Conservation (phyloP, 2,329 filamentous ascomycete species). For the Dryadomyces quercus-mongolicae region DNA sequence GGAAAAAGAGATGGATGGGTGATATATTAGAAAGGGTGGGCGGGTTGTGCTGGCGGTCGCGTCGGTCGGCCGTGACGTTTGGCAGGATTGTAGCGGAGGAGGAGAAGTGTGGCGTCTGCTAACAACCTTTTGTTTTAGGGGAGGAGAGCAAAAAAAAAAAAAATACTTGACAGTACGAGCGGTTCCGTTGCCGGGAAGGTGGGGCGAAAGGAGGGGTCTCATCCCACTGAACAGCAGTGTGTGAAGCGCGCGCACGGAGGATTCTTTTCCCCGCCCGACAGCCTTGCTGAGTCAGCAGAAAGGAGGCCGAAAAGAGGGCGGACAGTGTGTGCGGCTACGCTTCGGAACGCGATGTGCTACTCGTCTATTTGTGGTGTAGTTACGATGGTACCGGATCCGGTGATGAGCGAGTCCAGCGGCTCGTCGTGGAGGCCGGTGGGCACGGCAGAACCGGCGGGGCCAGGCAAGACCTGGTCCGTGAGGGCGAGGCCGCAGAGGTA, state of each 20-base stretch:
- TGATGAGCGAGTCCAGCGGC: constrained; percentile 63
- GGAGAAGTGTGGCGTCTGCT: constrained; percentile 1
- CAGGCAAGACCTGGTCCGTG: constrained; percentile 65
- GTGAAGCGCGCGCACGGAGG: background rate
- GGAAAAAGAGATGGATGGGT: background rate
- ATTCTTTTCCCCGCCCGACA: constrained; percentile 2
- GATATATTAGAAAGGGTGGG: background rate
- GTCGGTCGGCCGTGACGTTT: background rate
- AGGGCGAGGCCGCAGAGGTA: constrained; percentile 67
- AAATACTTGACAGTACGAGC: background rate
- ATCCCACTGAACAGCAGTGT: background rate
- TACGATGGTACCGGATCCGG: constrained; percentile 46
- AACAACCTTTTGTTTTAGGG: background rate
- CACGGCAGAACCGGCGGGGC: constrained; percentile 43
- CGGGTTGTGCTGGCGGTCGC: background rate
- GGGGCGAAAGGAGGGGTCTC: constrained; percentile 8
- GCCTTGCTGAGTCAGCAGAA: constrained; percentile 9
- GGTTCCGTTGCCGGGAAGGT: constrained; percentile 12
- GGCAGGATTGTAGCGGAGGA: background rate
- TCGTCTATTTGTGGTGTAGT: background rate
- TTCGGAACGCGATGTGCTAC: background rate
- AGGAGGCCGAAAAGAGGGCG: too few species aligned
- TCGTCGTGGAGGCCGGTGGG: constrained; percentile 69
- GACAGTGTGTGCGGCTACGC: background rate
- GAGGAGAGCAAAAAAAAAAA: constrained; percentile 1